These are phyloP conservation scores for Clausena lansium DNA, from an alignment of 345 rosid species.

Conservation along the genomic window DNA sequence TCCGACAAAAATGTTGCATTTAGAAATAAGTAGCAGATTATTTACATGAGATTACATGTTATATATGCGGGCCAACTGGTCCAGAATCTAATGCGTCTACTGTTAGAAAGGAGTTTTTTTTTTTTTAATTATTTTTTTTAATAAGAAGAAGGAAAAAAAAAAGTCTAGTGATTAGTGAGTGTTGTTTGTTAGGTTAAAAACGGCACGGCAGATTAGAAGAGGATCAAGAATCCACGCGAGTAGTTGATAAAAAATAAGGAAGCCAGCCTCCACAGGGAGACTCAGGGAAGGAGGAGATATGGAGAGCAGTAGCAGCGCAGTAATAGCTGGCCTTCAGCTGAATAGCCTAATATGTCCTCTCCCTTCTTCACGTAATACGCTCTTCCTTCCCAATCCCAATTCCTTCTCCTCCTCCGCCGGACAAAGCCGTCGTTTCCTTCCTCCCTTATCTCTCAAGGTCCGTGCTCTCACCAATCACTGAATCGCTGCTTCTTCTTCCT, in stretches of 20 bases:
- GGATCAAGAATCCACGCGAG: neutral
- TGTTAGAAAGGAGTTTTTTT: too few species aligned
- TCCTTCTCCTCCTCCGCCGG: constrained; percentile 10
- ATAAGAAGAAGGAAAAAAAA: too few species aligned
- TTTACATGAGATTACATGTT: too few species aligned
- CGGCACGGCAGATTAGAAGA: too few species aligned
- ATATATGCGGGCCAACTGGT: too few species aligned
- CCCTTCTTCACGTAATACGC: constrained; percentile 41
- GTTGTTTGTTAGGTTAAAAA: too few species aligned
- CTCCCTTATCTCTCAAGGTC: constrained; percentile 46
- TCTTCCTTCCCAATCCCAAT: constrained; percentile 10
- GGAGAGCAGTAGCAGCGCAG: constrained; percentile 48
- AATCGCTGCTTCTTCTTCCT: neutral
- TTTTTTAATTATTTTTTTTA: too few species aligned
- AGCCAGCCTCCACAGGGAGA: neutral
- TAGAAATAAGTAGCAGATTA: too few species aligned
- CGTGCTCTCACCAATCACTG: neutral
- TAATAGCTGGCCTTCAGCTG: constrained; percentile 32
- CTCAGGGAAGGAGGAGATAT: constrained; percentile 21
- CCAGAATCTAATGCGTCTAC: too few species aligned
- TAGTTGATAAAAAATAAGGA: too few species aligned
- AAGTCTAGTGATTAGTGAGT: too few species aligned
- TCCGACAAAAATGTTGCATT: too few species aligned
- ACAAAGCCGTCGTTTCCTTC: constrained; percentile 16
- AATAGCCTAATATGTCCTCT: constrained; percentile 44